Evolutionary conservation across 2,329 filamentous ascomycete species (phyloP).

Genomic region (Diaporthe nobilis): DNA sequence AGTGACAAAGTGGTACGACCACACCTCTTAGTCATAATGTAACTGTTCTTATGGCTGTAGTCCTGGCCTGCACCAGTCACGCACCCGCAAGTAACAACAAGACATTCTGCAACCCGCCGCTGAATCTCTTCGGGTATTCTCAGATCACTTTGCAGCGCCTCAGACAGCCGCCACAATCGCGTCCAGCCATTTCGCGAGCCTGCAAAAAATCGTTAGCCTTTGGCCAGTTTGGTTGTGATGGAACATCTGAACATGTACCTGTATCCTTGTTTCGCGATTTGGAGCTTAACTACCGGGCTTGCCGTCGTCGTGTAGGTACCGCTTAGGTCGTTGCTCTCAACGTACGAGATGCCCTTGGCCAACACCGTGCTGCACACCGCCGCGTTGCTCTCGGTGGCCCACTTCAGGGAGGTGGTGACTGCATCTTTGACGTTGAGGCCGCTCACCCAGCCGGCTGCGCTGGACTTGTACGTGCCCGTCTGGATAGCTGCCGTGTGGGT

Average conservation of each 20-base stretch:
- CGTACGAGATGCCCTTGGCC: constrained; percentile 52
- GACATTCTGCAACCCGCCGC: background rate
- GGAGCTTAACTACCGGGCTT: constrained; percentile 56
- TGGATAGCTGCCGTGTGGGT: constrained; percentile 50
- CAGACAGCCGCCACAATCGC: constrained; percentile 49
- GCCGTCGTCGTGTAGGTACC: constrained; percentile 57
- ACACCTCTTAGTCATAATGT: background rate
- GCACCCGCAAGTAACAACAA: background rate
- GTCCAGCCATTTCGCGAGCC: constrained; percentile 53
- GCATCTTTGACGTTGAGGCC: constrained; percentile 52
- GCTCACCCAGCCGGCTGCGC: constrained; percentile 53
- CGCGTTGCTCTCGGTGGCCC: constrained; percentile 59
- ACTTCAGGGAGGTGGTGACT: constrained; percentile 52
- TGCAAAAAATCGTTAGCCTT: constrained; percentile 36
- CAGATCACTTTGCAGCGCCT: background rate
- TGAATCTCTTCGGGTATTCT: background rate
- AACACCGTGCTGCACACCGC: constrained; percentile 60
- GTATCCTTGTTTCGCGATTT: constrained; percentile 62
- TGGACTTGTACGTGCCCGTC: constrained; percentile 53
- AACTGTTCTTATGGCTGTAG: too few species aligned
- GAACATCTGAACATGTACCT: constrained; percentile 35
- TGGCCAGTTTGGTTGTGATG: background rate
- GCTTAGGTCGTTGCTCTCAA: constrained; percentile 57
- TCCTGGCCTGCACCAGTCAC: background rate
- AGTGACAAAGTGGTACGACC: background rate